Conservation (phyloP, 106 monocot genomes). For the Acorus gramineus region DNA sequence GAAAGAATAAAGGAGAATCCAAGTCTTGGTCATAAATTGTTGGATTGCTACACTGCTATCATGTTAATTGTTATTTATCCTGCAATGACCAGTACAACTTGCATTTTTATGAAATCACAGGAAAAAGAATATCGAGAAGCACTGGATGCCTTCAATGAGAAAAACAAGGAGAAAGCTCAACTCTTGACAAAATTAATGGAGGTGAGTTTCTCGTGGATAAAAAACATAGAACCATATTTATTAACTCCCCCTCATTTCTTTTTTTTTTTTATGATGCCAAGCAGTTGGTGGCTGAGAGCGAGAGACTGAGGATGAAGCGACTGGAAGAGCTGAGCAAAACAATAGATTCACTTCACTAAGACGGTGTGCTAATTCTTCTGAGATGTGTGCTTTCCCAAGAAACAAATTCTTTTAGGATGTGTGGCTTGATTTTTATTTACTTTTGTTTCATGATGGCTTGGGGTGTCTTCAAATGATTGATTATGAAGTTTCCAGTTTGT, state of each 20-base stretch:
- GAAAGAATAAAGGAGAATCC: too few relatives aligned
- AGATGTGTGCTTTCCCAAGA: too few relatives aligned
- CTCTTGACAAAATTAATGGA: slow-evolving; percentile 57
- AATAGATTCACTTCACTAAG: slow-evolving; percentile 48
- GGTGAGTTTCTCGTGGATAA: slow-evolving; percentile 12
- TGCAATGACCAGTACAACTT: too few relatives aligned
- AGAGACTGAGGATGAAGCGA: slow-evolving; percentile 79
- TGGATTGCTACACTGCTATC: too few relatives aligned
- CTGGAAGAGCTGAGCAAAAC: slow-evolving; percentile 81
- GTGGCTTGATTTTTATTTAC: too few relatives aligned
- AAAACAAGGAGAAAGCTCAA: slow-evolving; percentile 64
- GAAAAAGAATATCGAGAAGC: slow-evolving; percentile 78
- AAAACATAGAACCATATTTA: too few relatives aligned
- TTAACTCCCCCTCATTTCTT: neutral
- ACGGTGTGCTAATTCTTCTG: neutral
- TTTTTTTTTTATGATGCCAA: neutral
- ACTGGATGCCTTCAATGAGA: slow-evolving; percentile 62
- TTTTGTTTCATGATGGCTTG: too few relatives aligned
- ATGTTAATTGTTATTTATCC: too few relatives aligned
- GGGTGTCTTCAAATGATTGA: too few relatives aligned
- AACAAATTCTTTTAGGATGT: too few relatives aligned
- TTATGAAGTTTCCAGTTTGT: too few relatives aligned
- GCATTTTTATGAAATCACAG: slow-evolving; percentile 9
- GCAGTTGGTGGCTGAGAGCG: slow-evolving; percentile 77
- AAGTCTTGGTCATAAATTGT: too few relatives aligned